Evolutionary conservation across 352 stramenopile genomes (phyloP).

Genomic region (Phytophthora lateralis): DNA sequence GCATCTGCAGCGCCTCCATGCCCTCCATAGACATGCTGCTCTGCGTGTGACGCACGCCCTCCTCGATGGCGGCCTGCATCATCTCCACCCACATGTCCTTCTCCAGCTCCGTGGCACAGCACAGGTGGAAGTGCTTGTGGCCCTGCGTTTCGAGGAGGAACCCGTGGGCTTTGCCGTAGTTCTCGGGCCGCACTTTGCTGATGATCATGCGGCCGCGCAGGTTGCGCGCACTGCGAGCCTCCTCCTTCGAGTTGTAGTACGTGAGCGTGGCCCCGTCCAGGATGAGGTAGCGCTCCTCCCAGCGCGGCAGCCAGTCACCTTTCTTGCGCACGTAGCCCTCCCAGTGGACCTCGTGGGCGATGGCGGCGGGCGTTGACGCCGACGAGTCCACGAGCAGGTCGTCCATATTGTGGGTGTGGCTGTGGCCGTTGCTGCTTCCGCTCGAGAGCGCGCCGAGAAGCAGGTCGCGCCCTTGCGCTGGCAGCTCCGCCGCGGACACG

Average conservation of each 20-base stretch:
- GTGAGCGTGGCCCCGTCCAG: conserved; percentile 81
- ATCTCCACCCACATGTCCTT: conserved; percentile 93
- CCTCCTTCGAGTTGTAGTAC: conserved; percentile 90
- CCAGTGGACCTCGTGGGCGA: conserved; percentile 84
- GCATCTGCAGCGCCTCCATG: conserved; percentile 40
- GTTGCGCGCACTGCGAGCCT: conserved; percentile 80
- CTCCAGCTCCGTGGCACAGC: conserved; percentile 85
- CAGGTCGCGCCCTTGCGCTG: conserved; percentile 47
- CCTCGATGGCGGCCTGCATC: conserved; percentile 90
- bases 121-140: conserved; percentile 90
- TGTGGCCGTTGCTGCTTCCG: conserved; percentile 8
- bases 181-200: conserved; percentile 79
- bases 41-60: conserved; percentile 35
- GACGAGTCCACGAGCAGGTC: conserved; percentile 47
- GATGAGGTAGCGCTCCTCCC: conserved; percentile 89
- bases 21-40: conserved; percentile 31
- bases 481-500: conserved; percentile 30
- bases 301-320: conserved; percentile 90
- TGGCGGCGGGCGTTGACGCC: conserved; percentile 40
- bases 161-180: conserved; percentile 89
- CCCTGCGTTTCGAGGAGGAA: conserved; percentile 89
- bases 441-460: conserved; percentile 46
- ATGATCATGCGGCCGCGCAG: conserved; percentile 85
- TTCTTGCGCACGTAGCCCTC: conserved; percentile 91
- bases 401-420: conserved; percentile 30